These are phyloP conservation scores for Jatropha multifida DNA, from an alignment of 441 rosid genomes.

Conservation along the genomic window DNA sequence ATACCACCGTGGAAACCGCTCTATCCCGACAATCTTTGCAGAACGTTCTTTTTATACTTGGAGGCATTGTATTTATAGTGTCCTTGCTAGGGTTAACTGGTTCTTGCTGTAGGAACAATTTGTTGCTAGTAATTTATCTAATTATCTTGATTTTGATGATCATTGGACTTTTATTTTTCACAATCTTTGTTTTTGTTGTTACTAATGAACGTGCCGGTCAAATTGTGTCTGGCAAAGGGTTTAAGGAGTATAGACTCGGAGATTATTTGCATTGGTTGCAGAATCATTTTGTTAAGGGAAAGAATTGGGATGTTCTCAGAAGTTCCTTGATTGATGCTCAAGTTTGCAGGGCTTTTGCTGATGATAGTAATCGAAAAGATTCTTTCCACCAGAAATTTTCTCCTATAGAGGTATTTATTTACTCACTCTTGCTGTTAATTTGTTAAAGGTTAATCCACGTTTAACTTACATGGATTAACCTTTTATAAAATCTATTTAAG, in stretches of 20 bases:
- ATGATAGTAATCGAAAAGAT: background rate
- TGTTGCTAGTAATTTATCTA: constrained; percentile 38
- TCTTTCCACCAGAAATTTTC: constrained; percentile 22
- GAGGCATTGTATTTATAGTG: constrained; percentile 33
- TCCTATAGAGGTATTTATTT: constrained; percentile 26
- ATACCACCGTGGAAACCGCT: constrained; percentile 28
- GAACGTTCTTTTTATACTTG: constrained; percentile 41
- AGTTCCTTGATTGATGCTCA: constrained; percentile 31
- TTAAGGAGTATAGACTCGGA: constrained; percentile 14
- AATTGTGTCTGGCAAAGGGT: constrained; percentile 21
- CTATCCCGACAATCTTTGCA: constrained; percentile 14
- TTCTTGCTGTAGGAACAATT: constrained; percentile 36
- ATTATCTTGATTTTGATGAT: constrained; percentile 36
- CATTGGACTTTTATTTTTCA: constrained; percentile 34
- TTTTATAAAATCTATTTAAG: no score
- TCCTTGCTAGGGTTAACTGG: constrained; percentile 52
- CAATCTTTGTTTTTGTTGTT: constrained; percentile 41
- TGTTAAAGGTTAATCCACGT: no score
- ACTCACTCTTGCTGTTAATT: no score
- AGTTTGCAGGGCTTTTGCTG: constrained; percentile 21
- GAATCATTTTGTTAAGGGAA: constrained; percentile 29
- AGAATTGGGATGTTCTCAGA: constrained; percentile 29
- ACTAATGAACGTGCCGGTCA: constrained; percentile 42
- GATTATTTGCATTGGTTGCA: constrained; percentile 23
- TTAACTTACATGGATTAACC: no score